Evolutionary conservation across 345 rosid genomes (phyloP).

Genomic region (Rhodamnia argentea): DNA sequence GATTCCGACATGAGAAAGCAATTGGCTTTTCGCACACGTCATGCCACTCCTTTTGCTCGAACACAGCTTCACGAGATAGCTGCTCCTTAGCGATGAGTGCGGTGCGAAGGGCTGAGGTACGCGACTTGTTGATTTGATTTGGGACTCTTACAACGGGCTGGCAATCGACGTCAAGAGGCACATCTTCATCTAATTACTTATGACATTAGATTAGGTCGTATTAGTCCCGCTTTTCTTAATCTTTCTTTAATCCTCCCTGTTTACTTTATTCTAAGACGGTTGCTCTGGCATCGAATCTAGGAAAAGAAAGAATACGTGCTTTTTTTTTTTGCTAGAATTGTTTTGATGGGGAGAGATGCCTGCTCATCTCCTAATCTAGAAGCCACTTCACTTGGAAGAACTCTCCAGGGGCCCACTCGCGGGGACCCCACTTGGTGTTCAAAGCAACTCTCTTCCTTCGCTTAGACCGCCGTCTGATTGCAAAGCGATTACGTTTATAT

Average conservation of each 20-base stretch:
- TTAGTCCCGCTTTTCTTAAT: not conserved
- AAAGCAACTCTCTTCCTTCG: not conserved
- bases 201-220: not conserved
- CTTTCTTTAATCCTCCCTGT: not conserved
- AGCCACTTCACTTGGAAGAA: not conserved
- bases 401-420: too few relatives aligned
- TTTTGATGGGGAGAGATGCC: not conserved
- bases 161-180: fast-evolving
- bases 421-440: not conserved
- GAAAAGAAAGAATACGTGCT: not conserved
- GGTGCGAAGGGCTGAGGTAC: not conserved
- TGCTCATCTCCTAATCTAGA: not conserved
- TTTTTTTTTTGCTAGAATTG: not conserved
- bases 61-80: not conserved
- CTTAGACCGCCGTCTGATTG: too few relatives aligned
- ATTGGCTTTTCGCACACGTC: not conserved
- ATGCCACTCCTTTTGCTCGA: not conserved
- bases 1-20: not conserved
- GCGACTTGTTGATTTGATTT: not conserved
- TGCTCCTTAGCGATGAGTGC: not conserved
- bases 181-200: not conserved
- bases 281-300: not conserved
- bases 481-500: not conserved
- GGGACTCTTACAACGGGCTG: fast-evolving
- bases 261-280: not conserved